Conservation (phyloP, 73 alveolate species). For the Symbiodinium pilosum region DNA sequence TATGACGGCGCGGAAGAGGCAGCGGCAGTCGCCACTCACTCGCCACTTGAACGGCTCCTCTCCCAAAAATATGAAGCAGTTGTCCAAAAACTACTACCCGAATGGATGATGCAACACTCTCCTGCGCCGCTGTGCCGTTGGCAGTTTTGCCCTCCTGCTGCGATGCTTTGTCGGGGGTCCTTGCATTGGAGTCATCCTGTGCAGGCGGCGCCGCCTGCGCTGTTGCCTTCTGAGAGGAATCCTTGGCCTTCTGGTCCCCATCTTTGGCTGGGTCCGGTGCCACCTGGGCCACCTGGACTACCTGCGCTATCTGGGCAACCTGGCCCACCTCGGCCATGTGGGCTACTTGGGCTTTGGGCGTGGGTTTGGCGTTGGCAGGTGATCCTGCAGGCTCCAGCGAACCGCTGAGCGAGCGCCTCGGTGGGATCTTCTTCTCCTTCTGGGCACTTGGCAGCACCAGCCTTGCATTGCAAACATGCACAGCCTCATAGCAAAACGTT, state of each 20-base stretch:
- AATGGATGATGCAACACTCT: too few relatives aligned
- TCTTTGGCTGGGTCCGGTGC: neutral
- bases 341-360: neutral
- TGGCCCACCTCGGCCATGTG: conserved; percentile 12
- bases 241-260: too few relatives aligned
- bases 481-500: too few relatives aligned
- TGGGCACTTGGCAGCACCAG: conserved; percentile 22
- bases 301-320: neutral
- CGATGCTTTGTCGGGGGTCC: neutral
- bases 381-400: too few relatives aligned
- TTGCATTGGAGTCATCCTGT: neutral
- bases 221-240: neutral
- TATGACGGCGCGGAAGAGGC: conserved; percentile 72
- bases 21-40: conserved; percentile 84
- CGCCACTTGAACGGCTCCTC: too few relatives aligned
- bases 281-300: neutral
- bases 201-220: neutral
- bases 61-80: too few relatives aligned
- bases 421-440: neutral
- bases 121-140: neutral
- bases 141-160: neutral
- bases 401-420: conserved; percentile 15
- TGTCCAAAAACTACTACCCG: too few relatives aligned
- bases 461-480: neutral
- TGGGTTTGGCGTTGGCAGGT: neutral